Evolutionary conservation across 148 eudicot genomes (phyloP), one percentile per base, ranked within the genome.

Genomic region (Hydrangea macrophylla): DNA sequence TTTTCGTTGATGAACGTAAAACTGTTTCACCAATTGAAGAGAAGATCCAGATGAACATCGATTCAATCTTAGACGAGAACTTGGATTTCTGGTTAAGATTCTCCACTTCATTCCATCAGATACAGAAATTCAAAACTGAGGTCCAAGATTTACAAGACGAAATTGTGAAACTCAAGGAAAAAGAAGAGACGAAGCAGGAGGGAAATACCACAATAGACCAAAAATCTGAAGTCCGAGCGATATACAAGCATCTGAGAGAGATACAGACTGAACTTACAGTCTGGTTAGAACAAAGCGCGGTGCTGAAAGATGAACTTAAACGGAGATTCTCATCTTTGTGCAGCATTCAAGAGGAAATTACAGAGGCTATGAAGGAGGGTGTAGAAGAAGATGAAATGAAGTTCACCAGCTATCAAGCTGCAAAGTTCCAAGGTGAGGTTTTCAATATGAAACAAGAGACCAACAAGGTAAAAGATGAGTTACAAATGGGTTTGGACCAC

Each of bases 371-470:
- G 55, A 85, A 76, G 51, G 88, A 73, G 11, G 82, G 89, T 24
- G 82, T 85, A 0, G 89, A 86, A 72, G 90, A 83, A 65, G 92
- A 87, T 0, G 84, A 89, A 59, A 86, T 86, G 83, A 82, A 48
- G 58, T 94, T 94, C 78, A 88, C 89, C 18, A 88, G 89, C 33
- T 85, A 85, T 58, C 89, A 85, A 73, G 97, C 97, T 37, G 97
- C 97, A 57, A 88, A 87, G 77, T 84, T 94, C 68, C 92, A 91
- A 68, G 97, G 99, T 28, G 97, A 94, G 80, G 76, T 87, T 39
- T 64, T 84, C 37, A 91, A 91, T 78, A 94, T 94, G 99, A 88
- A 90, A 73, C 99, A 91, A 79, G 99, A 94, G 76, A 88, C 89
- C 67, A 77, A 82, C 78, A 91, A 87, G 80, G 93, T 94, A 42